Evolutionary conservation across 768 basidiomycete species (phyloP), one percentile per base, ranked within the genome.

Genomic region (Tulasnella sp.): DNA sequence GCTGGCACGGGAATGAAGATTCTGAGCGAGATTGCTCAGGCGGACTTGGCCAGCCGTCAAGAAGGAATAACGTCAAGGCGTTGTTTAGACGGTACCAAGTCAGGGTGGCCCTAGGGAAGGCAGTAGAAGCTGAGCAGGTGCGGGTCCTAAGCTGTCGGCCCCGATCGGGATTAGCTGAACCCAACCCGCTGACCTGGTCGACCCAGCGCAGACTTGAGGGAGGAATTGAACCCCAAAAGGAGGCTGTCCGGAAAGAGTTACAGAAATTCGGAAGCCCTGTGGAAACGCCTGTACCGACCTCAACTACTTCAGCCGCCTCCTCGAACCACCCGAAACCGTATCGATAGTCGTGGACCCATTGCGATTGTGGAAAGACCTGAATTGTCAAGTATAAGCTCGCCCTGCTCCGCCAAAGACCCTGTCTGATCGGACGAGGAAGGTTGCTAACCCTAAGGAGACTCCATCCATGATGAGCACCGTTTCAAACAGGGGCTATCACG

Each of bases 41-140:
- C 8, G 92, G 90, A 1, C 85, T 97, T 40, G 81, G 81, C 1
- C 84, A 94, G 36, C 52, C 76, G 18, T 7, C 56, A 2, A 89
- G 87, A 74, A 80, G 85, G 7, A 86, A 86, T 38, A 96, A 94
- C 82, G 90, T 92, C 36, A 97, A 97, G 81, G 96, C 92, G 0
- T 83, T 93, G 44, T 97, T 93, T 83, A 87, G 96, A 52, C 87
- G 95, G 83, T 92, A 89, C 0, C 92, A 97, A 84, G 94, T 95
- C 1, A 86, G 92, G 68, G 84, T 87, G 18, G 90, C 86, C 4
- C 82, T 93, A 81, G 89, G 86, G 34, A 89, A 88, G 72, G 82
- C 91, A 14, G 82, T 85, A 3, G 92, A 90, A 3, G 95, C 94
- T 1, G 87, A 88, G 74, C 84, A 82, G 95, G 96, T 92, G 81